phyloP scores from a whole-genome alignment of 768 basidiomycete genomes.

The Collybia sordida region DNA sequence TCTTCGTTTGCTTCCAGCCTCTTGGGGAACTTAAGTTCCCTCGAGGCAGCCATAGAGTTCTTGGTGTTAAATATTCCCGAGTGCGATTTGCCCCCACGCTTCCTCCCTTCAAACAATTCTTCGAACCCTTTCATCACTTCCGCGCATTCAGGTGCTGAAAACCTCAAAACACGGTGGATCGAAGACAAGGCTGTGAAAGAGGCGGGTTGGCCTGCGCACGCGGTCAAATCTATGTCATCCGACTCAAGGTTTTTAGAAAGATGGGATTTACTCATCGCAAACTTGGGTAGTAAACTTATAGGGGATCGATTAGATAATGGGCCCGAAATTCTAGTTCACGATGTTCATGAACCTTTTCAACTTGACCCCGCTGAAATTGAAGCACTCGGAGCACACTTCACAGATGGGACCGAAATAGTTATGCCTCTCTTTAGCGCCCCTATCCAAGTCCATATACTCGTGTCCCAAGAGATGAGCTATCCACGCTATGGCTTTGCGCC shows the following conservation, averaged over 20 bases:
- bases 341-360: conserved; percentile 22
- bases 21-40: conserved; percentile 53
- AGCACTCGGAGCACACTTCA: conserved; percentile 55
- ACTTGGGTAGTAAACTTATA: conserved; percentile 53
- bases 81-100: conserved; percentile 78
- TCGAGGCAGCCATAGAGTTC: conserved; percentile 84
- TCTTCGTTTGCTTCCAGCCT: conserved; percentile 64
- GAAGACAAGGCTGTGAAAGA: conserved; percentile 80
- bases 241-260: conserved; percentile 38
- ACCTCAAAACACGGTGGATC: conserved; percentile 75
- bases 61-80: conserved; percentile 83
- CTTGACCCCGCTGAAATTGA: conserved; percentile 47
- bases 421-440: conserved; percentile 67
- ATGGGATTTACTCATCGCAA: conserved; percentile 55
- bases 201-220: conserved; percentile 77
- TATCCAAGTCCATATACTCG: conserved; percentile 65
- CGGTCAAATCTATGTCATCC: conserved; percentile 57
- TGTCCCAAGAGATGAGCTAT: conserved; percentile 44
- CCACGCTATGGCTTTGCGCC: conserved; percentile 53
- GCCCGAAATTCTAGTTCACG: conserved; percentile 1
- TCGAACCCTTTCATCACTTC: conserved; percentile 71
- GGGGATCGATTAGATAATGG: conserved; percentile 35
- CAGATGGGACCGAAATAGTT: conserved; percentile 45
- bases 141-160: conserved; percentile 57
- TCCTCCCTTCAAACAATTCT: conserved; percentile 62